These are phyloP conservation scores for Flaveria trinervia DNA, from an alignment of 129 eudicot genomes.

Conservation along the genomic window DNA sequence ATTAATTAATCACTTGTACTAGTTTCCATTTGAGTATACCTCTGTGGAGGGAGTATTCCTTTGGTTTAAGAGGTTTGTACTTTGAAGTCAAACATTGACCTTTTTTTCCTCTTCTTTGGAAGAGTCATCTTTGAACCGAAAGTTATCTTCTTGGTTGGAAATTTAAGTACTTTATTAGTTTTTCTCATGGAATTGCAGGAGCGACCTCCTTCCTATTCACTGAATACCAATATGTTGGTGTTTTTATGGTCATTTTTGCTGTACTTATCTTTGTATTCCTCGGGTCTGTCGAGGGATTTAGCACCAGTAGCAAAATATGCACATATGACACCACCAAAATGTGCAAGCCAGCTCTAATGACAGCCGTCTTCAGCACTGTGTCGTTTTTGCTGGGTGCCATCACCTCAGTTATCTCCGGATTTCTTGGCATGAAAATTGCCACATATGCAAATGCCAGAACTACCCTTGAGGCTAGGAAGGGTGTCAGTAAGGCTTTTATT, in stretches of 20 bases:
- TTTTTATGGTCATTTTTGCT: conserved; percentile 87
- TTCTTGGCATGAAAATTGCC: conserved; percentile 93
- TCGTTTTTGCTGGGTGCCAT: conserved; percentile 83
- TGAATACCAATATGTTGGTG: conserved; percentile 83
- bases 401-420: conserved; percentile 81
- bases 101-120: no score
- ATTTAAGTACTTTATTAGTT: neutral
- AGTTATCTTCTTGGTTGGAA: no score
- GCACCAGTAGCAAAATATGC: conserved; percentile 66
- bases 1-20: neutral
- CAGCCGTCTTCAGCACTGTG: conserved; percentile 84
- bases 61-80: no score
- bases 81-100: no score
- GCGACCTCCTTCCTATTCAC: conserved; percentile 86
- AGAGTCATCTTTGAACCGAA: no score
- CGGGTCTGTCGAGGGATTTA: conserved; percentile 91
- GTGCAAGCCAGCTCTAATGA: conserved; percentile 93
- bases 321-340: conserved; percentile 59
- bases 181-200: conserved; percentile 45
- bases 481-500: conserved; percentile 86
- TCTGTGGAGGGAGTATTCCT: no score
- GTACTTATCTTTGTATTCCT: conserved; percentile 77
- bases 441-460: conserved; percentile 94
- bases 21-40: no score
- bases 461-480: conserved; percentile 91